Conservation (phyloP, 129 eudicot species). For the Helichrysum umbraculigerum region DNA sequence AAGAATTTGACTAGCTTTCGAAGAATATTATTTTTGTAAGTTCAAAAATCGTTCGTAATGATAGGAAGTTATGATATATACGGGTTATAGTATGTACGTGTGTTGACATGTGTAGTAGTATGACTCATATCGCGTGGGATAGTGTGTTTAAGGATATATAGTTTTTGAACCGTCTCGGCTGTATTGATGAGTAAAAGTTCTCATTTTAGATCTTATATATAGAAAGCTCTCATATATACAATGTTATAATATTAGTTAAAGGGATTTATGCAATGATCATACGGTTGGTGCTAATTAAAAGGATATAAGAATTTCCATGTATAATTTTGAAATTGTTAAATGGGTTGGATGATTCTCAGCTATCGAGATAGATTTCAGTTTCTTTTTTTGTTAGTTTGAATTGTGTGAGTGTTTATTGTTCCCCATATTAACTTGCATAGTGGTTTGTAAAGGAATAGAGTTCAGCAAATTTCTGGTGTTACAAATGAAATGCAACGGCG, state of each 20-base stretch:
- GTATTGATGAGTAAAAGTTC: no score
- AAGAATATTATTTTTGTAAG: not conserved
- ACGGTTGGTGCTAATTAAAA: not conserved
- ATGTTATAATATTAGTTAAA: not conserved
- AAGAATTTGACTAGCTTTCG: not conserved
- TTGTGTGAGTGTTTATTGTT: slow-evolving; percentile 18
- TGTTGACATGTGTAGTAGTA: no score
- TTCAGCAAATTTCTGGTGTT: slow-evolving; percentile 38
- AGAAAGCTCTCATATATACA: not conserved
- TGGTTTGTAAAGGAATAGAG: slow-evolving; percentile 37
- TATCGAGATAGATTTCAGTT: not conserved
- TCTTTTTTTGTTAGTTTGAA: slow-evolving; percentile 14
- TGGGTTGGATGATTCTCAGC: slow-evolving; percentile 1
- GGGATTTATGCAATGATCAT: not conserved
- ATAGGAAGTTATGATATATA: not conserved
- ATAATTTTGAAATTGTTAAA: not conserved
- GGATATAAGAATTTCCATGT: not conserved
- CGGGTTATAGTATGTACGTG: not conserved
- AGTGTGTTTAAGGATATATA: no score
- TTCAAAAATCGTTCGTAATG: not conserved
- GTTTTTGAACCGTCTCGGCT: no score
- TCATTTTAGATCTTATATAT: not conserved
- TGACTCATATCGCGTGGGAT: no score
- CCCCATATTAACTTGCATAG: slow-evolving; percentile 21
- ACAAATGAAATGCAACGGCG: slow-evolving; percentile 35